Conservation (phyloP, 2,329 filamentous ascomycete genomes). For the Phialemonium atrogriseum region DNA sequence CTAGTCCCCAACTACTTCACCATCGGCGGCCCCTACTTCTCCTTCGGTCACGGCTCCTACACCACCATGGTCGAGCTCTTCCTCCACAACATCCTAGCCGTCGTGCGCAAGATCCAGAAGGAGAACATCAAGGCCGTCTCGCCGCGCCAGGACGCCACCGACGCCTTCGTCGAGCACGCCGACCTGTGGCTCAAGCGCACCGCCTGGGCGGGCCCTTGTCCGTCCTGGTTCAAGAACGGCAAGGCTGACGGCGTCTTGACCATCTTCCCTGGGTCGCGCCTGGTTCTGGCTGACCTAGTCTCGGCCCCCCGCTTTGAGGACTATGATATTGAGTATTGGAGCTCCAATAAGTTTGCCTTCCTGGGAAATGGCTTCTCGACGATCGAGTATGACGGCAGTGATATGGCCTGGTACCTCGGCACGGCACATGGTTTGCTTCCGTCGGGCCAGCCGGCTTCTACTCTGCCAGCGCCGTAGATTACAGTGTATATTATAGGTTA, state of each 20-base stretch:
- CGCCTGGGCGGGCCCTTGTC: neutral
- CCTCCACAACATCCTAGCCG: neutral
- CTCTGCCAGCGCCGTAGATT: too few relatives aligned
- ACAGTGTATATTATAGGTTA: too few relatives aligned
- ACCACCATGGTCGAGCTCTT: conserved; percentile 1
- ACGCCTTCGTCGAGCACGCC: neutral
- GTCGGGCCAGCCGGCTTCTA: too few relatives aligned
- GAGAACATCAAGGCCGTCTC: neutral
- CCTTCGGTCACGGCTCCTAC: neutral
- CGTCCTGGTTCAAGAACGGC: conserved; percentile 1
- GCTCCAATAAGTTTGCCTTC: neutral
- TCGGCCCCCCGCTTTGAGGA: neutral
- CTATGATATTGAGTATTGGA: neutral
- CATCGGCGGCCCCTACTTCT: too few relatives aligned
- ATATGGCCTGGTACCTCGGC: too few relatives aligned
- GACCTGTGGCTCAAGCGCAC: neutral
- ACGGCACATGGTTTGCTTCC: too few relatives aligned
- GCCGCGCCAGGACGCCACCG: neutral
- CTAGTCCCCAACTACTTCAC: too few relatives aligned
- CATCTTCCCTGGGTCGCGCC: neutral
- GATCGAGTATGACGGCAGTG: conserved; percentile 3
- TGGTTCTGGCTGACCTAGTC: neutral
- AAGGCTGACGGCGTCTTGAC: neutral
- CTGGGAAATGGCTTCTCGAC: conserved; percentile 3
- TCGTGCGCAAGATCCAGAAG: neutral